Evolutionary conservation across 345 rosid species (phyloP).

Genomic region (Microcos paniculata): DNA sequence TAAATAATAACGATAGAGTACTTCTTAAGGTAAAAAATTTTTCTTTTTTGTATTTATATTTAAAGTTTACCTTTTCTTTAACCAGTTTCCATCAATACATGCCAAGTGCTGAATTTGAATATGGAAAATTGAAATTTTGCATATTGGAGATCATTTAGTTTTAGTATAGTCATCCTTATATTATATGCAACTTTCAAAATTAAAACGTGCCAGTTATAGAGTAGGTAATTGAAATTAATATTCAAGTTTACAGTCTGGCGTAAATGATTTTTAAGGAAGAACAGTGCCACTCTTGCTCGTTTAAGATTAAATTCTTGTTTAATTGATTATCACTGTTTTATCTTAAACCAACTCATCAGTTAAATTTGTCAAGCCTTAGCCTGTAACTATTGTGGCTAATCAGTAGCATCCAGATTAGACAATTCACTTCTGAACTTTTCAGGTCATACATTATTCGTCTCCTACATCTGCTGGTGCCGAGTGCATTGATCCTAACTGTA

Average conservation of each 20-base stretch:
- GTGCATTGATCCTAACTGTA: slow-evolving; percentile 75
- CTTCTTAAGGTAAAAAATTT: slow-evolving; percentile 74
- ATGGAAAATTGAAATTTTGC: background rate
- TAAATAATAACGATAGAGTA: slow-evolving; percentile 82
- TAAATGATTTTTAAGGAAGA: background rate
- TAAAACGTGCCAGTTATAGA: background rate
- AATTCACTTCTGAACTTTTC: slow-evolving; percentile 18
- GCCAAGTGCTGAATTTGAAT: slow-evolving; percentile 2
- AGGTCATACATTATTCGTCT: slow-evolving; percentile 75
- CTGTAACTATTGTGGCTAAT: background rate
- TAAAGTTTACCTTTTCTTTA: background rate
- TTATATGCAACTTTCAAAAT: background rate
- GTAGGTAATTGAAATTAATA: background rate
- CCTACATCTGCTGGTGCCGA: slow-evolving; percentile 86
- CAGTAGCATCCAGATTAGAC: background rate
- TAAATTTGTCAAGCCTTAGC: slow-evolving; percentile 3
- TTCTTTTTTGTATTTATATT: no score
- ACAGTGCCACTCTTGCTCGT: background rate
- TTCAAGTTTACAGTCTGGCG: background rate
- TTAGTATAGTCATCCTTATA: background rate
- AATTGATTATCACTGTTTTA: background rate
- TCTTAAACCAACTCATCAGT: background rate
- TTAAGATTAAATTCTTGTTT: background rate
- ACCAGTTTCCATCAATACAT: background rate
- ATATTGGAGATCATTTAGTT: background rate